Percentiles rank a stretch among this genome's conserved stretches.
Evolutionary conservation across 805 yeast species (phyloP).

Genomic region (Metschnikowia noctiluminum): DNA sequence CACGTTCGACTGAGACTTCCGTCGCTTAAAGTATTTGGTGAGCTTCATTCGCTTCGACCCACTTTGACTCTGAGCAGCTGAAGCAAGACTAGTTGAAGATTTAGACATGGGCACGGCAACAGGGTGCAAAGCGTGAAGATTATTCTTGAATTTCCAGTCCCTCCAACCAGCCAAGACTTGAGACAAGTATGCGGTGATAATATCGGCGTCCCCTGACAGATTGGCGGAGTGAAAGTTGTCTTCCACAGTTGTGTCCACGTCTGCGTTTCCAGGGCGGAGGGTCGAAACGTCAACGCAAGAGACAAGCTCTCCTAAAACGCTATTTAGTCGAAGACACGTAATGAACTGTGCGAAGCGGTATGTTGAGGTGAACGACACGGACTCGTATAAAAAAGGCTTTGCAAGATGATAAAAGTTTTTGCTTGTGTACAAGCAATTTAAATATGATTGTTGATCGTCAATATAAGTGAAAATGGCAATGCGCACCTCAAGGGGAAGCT

Average conservation of each 20-base stretch:
- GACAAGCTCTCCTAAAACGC: conserved; percentile 55
- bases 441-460: conserved; percentile 33
- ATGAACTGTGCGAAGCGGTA: conserved; percentile 81
- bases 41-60: conserved; percentile 13
- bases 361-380: conserved; percentile 60
- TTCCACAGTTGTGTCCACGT: conserved; percentile 12
- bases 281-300: conserved; percentile 56
- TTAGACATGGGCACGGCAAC: conserved; percentile 19
- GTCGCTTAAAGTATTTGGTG: conserved; percentile 17
- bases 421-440: conserved; percentile 47
- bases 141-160: conserved; percentile 80
- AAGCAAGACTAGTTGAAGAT: conserved; percentile 7
- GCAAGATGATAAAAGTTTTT: conserved; percentile 49
- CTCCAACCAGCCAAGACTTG: conserved; percentile 76
- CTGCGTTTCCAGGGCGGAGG: conserved; percentile 33
- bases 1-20: conserved; percentile 10
- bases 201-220: not conserved
- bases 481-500: conserved; percentile 45
- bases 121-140: conserved; percentile 45
- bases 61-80: not conserved
- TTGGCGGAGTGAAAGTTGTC: conserved; percentile 4
- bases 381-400: conserved; percentile 51
- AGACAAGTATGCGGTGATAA: not conserved
- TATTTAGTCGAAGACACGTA: conserved; percentile 56
- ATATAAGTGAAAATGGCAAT: conserved; percentile 35